Evolutionary conservation across 202 grass and related monocot genomes (phyloP).

Genomic region (Sporobolus alterniflorus): DNA sequence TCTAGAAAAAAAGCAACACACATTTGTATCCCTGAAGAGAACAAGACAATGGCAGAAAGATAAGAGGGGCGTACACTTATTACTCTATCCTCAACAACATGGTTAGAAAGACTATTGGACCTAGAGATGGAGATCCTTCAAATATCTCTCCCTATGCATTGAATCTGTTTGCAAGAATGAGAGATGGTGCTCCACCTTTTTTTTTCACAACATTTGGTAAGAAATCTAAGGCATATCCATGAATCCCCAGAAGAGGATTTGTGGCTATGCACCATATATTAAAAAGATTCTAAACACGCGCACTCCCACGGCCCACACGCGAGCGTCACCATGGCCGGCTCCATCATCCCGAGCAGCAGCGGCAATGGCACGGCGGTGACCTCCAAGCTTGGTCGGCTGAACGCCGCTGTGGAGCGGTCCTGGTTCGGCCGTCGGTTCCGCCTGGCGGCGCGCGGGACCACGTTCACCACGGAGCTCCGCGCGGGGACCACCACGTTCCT

Average conservation of each 20-base stretch:
- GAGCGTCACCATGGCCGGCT: slow-evolving; percentile 32
- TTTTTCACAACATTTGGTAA: no score
- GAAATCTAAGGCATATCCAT: no score
- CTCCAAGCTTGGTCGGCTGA: slow-evolving; percentile 58
- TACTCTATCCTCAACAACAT: no score
- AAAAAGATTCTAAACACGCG: slow-evolving; percentile 36
- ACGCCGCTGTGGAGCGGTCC: slow-evolving; percentile 60
- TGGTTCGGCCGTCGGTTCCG: slow-evolving; percentile 68
- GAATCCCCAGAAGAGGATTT: background rate
- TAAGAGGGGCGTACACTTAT: no score
- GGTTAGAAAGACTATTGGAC: no score
- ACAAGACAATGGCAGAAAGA: no score
- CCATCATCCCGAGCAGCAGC: slow-evolving; percentile 42
- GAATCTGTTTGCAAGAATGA: no score
- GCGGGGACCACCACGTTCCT: slow-evolving; percentile 90
- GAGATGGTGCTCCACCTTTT: no score
- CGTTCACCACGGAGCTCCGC: slow-evolving; percentile 85
- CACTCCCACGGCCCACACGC: background rate
- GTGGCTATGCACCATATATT: background rate
- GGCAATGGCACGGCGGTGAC: background rate
- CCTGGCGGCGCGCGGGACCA: slow-evolving; percentile 60
- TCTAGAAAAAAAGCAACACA: no score
- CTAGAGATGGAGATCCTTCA: no score
- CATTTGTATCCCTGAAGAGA: no score
- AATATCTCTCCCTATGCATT: no score